Conservation (phyloP, 1,139 yeast species). For the Scheffersomyces cryptocercus region DNA sequence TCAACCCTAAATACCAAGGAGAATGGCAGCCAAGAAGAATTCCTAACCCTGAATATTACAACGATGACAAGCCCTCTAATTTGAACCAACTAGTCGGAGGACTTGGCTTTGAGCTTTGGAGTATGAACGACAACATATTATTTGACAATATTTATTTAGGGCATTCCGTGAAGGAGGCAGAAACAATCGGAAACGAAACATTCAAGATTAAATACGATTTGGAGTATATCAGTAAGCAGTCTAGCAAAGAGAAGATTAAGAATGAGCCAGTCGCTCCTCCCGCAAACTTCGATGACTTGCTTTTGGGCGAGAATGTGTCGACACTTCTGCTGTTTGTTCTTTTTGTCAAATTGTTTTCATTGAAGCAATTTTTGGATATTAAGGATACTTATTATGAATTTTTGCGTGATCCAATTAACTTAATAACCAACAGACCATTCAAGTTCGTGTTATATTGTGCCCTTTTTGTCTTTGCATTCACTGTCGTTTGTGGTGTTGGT, state of each 20-base stretch:
- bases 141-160: slow-evolving; percentile 88
- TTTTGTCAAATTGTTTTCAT: slow-evolving; percentile 21
- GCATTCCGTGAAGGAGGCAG: slow-evolving; percentile 80
- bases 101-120: slow-evolving; percentile 88
- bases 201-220: slow-evolving; percentile 60
- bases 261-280: slow-evolving; percentile 45
- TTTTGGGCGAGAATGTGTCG: slow-evolving; percentile 26
- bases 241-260: slow-evolving; percentile 39
- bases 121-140: slow-evolving; percentile 71
- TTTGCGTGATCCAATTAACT: slow-evolving; percentile 40
- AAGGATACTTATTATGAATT: slow-evolving; percentile 38
- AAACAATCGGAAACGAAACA: slow-evolving; percentile 74
- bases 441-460: slow-evolving; percentile 50
- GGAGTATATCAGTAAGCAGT: slow-evolving; percentile 47
- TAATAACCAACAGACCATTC: slow-evolving; percentile 46
- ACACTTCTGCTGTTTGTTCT: slow-evolving; percentile 18
- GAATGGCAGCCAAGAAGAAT: slow-evolving; percentile 71
- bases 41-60: slow-evolving; percentile 68
- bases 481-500: slow-evolving; percentile 42
- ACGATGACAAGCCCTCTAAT: slow-evolving; percentile 59
- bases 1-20: slow-evolving; percentile 79
- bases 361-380: slow-evolving; percentile 26
- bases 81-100: slow-evolving; percentile 69
- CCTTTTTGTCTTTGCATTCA: slow-evolving; percentile 36
- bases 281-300: slow-evolving; percentile 35